Base-by-base conservation (phyloP, 805 yeast species). In the Saccharomycopsis vini region DNA sequence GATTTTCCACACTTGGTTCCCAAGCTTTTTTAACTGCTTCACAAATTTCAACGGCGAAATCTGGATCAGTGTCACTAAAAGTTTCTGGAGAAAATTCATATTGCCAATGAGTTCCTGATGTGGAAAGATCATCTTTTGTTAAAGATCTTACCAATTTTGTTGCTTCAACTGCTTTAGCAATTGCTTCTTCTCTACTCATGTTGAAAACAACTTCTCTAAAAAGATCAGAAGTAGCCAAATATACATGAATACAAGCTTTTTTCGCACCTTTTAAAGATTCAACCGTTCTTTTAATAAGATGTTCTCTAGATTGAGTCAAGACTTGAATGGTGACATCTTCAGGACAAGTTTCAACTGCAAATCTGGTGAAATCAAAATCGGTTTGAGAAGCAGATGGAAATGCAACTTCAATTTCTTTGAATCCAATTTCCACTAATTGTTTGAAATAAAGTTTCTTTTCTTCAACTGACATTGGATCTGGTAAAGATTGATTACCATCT, bases 301-400 rank as follows among this genome's bases (percentile, higher is more conserved):
- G 83, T 56, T 80, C 88, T 62, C 90, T 71, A n/a, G 82, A 77
- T 59, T 79, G 90, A 24, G 82, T 80, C 44, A 81, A 67, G 46
- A 79, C 86, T 64, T 81, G 90, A 53, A 81, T 77, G 33, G 71
- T 61, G 18, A 81, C 89, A 56, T 81, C 90, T 16, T 71, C 81
- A 9, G 90, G 90, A 23, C 86, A 83, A 54, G 76, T 74, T 59
- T 79, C 85, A 36, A 81, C 87, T 5, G 88, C 89, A 54, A 75
- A 81, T 47, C 88, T 68, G 19, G 90, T 81, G 67, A 81, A 81
- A 62, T 81, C 90, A 56, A 81, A 81, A 63, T 81, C 90, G 5
- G 86, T 79, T 58, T 81, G 89, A 3, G 88, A 81, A 3, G 89
- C 89, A 23, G 86, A 78, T 7, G 90, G 90, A 64, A 81, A 81